Conservation (phyloP, 805 yeast genomes). For the Cyberlindnera sargentensis region DNA sequence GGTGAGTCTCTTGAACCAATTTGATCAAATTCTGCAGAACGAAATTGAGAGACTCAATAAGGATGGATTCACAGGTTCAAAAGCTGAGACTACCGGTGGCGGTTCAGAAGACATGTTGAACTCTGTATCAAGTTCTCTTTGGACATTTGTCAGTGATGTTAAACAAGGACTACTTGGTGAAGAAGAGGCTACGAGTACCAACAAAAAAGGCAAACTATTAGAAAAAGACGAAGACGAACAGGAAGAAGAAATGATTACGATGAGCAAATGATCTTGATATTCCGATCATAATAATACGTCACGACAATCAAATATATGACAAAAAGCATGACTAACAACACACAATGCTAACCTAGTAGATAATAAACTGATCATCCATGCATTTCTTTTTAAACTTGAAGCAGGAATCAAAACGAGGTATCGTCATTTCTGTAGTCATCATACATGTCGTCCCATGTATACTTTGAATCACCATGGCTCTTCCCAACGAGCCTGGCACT, state of each 20-base stretch:
- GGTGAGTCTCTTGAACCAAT: constrained; percentile 53
- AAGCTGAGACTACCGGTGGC: not conserved
- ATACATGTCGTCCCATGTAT: constrained; percentile 25
- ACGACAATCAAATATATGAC: too few species aligned
- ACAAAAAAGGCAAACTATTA: not conserved
- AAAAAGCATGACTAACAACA: too few species aligned
- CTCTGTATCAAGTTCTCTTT: constrained; percentile 33
- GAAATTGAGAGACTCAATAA: constrained; percentile 50
- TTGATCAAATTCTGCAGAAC: constrained; percentile 58
- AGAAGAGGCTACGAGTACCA: constrained; percentile 18
- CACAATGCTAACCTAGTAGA: not conserved
- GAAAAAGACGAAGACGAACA: constrained; percentile 3
- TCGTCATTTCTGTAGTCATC: constrained; percentile 24
- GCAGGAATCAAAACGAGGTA: constrained; percentile 14
- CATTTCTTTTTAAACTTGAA: constrained; percentile 1
- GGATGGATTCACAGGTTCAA: constrained; percentile 13
- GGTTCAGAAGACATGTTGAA: constrained; percentile 27
- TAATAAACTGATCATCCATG: not conserved
- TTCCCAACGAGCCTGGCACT: constrained; percentile 16
- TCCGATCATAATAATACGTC: not conserved
- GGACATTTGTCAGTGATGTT: constrained; percentile 47
- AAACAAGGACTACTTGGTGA: constrained; percentile 34
- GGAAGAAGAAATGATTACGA: constrained; percentile 21
- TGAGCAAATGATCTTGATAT: constrained; percentile 2
- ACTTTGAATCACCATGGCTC: constrained; percentile 11